Evolutionary conservation across 257 asterid species (phyloP), one percentile per base, ranked within the genome.

Genomic region (Primulina eburnea): DNA sequence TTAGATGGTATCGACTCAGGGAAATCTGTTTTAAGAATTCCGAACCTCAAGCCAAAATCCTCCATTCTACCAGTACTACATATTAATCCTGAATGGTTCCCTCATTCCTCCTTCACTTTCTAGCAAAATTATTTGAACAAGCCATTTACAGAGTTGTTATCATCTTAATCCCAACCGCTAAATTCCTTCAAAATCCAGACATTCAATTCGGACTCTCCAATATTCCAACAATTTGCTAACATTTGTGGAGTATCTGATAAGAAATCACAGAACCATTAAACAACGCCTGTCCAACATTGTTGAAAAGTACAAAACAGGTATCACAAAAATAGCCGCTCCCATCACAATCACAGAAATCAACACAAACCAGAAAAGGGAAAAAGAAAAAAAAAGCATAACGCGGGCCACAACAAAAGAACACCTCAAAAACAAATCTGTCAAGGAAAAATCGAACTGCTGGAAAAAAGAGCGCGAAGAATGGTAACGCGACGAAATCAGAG

Each of bases 401-500:
- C 82, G 28, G 76, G 38, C 38, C 9, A 6, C 2, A 6, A 7
- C 38, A 28, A 28, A 28, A 28, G 29, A 28, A 28, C 29, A 28
- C 29, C 29, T 28, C 29, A 28, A 28, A 28, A 28, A 28, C 29
- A 28, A 28, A 28, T 28, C 29, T 28, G 29, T 28, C 29, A 28
- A 28, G 29, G 29, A 28, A 1, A 28, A 28, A 28, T 28, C 29
- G 29, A 28, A 28, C 29, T 28, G 29, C 29, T 28, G 29, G 29
- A 28, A 28, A 28, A 28, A 28, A 28, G 29, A 28, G 29, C 29
- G 29, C 29, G 29, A 28, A 28, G 29, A 28, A 28, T 28, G 29
- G 29, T 28, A 28, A 28, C 29, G 29, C 29, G 29, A 28, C 16
- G 75, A 91, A 91, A 85, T 94, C 99, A 64, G 70, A 78, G 69